Conservation (phyloP, 305 asterid species). For the Ruellia speciosa region DNA sequence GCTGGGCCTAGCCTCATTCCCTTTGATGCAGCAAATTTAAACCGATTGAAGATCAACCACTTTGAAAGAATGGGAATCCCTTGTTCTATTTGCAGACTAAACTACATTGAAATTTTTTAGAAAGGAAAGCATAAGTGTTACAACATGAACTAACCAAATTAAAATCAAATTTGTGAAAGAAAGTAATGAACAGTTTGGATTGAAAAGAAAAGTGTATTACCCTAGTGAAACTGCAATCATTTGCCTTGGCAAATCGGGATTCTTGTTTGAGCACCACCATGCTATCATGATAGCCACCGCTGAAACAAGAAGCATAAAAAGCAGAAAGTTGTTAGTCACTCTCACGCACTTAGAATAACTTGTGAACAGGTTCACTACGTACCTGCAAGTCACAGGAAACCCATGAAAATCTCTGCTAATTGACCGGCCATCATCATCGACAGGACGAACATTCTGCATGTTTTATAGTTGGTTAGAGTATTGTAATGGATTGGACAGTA, state of each 20-base stretch:
- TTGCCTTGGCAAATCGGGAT: slow-evolving; percentile 76
- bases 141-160: slow-evolving; percentile 13
- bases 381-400: slow-evolving; percentile 94
- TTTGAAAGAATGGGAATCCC: slow-evolving; percentile 85
- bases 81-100: slow-evolving; percentile 87
- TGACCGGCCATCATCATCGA: slow-evolving; percentile 71
- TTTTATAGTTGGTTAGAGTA: neutral
- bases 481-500: slow-evolving; percentile 12
- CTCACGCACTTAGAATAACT: slow-evolving; percentile 10
- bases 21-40: slow-evolving; percentile 78
- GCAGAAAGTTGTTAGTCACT: slow-evolving; percentile 19
- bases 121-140: slow-evolving; percentile 18
- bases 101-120: slow-evolving; percentile 42
- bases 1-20: slow-evolving; percentile 82
- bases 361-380: slow-evolving; percentile 15
- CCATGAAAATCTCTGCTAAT: slow-evolving; percentile 83
- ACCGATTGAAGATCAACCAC: slow-evolving; percentile 85
- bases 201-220: slow-evolving; percentile 36
- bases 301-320: slow-evolving; percentile 18
- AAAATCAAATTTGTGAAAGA: slow-evolving; percentile 9
- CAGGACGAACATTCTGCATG: slow-evolving; percentile 70
- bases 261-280: slow-evolving; percentile 91
- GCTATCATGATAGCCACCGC: slow-evolving; percentile 79
- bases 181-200: slow-evolving; percentile 7
- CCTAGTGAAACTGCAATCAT: slow-evolving; percentile 61